phyloP scores from a whole-genome alignment of 2,329 filamentous ascomycete genomes.

The Teratosphaeria viscida region DNA sequence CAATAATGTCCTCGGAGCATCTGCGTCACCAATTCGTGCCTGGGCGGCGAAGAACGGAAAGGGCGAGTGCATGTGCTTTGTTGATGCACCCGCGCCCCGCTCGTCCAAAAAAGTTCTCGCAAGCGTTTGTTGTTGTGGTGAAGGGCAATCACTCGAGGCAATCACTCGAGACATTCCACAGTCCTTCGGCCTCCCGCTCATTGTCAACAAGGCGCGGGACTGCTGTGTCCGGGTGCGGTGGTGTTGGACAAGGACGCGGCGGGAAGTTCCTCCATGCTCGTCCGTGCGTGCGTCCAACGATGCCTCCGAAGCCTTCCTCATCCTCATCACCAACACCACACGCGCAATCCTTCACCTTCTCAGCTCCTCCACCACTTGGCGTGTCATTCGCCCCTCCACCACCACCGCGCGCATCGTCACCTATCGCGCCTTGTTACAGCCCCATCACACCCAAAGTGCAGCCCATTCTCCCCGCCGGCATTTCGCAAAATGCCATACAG shows the following conservation, averaged over 20 bases:
- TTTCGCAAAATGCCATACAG: background rate
- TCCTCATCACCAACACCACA: slow-evolving; percentile 4
- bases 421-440: slow-evolving; percentile 19
- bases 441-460: slow-evolving; percentile 26
- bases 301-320: slow-evolving; percentile 13
- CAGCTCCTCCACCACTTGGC: slow-evolving; percentile 3
- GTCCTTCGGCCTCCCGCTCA: background rate
- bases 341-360: slow-evolving; percentile 5
- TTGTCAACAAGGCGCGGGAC: background rate
- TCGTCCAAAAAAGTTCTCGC: background rate
- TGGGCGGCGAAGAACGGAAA: background rate
- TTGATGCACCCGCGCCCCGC: background rate
- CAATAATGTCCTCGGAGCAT: background rate
- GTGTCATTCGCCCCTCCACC: background rate
- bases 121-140: background rate
- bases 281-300: slow-evolving; percentile 15
- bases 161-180: background rate
- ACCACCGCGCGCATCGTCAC: slow-evolving; percentile 1
- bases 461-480: slow-evolving; percentile 17
- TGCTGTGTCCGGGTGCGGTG: background rate
- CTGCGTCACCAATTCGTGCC: background rate
- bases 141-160: background rate
- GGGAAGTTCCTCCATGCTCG: background rate
- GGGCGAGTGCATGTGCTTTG: background rate
- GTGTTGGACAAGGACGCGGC: background rate